phyloP scores from a whole-genome alignment of 1,139 yeast species.

The Pichia sp. region DNA sequence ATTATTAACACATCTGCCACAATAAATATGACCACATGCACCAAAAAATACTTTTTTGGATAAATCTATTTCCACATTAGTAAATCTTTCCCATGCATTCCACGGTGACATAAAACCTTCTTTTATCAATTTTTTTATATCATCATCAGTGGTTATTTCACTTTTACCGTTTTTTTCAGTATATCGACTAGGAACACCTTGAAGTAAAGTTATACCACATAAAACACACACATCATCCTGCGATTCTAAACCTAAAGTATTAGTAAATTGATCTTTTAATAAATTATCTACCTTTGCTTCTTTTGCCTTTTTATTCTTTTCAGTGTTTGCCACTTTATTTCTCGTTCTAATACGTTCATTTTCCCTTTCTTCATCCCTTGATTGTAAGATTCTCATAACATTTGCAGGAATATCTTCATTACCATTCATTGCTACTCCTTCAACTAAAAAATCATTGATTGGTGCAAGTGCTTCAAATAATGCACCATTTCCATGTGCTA shows the following conservation, averaged over 20 bases:
- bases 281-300: conserved; percentile 25
- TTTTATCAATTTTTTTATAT: conserved; percentile 18
- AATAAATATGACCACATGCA: conserved; percentile 76
- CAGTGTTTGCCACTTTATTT: conserved; percentile 26
- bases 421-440: background rate
- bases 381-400: conserved; percentile 31
- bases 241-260: conserved; percentile 31
- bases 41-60: conserved; percentile 66
- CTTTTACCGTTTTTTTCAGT: conserved; percentile 24
- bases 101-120: conserved; percentile 52
- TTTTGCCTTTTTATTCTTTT: conserved; percentile 30
- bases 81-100: conserved; percentile 43
- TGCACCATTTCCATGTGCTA: background rate
- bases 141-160: conserved; percentile 23
- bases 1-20: conserved; percentile 75
- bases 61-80: conserved; percentile 52
- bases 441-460: background rate
- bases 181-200: conserved; percentile 57
- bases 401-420: conserved; percentile 29
- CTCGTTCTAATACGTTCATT: conserved; percentile 25
- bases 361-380: conserved; percentile 30
- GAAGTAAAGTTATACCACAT: conserved; percentile 66
- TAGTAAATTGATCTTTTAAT: conserved; percentile 30
- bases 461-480: conserved; percentile 2
- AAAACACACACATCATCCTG: conserved; percentile 50